Conservation (phyloP, 768 basidiomycete genomes). For the Cantharellus anzutake region DNA sequence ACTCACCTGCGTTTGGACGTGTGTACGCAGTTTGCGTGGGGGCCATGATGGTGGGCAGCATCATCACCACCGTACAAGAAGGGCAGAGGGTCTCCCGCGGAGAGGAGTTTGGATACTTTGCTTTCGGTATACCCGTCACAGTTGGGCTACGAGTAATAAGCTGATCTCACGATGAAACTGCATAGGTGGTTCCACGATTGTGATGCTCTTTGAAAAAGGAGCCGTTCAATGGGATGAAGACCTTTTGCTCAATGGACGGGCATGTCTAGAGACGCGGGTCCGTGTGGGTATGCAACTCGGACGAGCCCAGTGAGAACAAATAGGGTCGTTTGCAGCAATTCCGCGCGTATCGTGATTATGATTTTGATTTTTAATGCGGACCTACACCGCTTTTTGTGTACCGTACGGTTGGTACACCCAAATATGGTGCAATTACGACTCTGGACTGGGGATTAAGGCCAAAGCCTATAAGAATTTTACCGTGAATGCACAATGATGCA, state of each 20-base stretch:
- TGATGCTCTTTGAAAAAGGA: conserved; percentile 74
- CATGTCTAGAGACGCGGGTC: conserved; percentile 78
- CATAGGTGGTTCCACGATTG: conserved; percentile 79
- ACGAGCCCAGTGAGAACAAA: not conserved
- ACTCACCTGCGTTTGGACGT: conserved; percentile 72
- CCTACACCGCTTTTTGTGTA: too few species aligned
- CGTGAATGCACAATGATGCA: too few species aligned
- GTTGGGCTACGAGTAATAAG: not conserved
- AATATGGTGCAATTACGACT: too few species aligned
- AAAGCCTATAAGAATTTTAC: too few species aligned
- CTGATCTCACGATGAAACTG: too few species aligned
- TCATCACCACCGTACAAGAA: conserved; percentile 69
- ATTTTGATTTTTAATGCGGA: too few species aligned
- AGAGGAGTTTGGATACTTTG: conserved; percentile 87
- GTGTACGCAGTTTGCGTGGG: conserved; percentile 88
- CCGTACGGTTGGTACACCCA: too few species aligned
- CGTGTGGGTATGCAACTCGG: conserved; percentile 81
- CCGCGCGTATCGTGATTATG: too few species aligned
- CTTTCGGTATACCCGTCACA: conserved; percentile 42
- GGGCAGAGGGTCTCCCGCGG: conserved; percentile 66
- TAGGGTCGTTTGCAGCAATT: too few species aligned
- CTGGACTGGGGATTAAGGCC: too few species aligned
- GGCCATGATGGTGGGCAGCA: conserved; percentile 92
- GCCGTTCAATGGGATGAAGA: conserved; percentile 85
- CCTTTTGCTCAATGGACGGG: conserved; percentile 61